Percentiles rank a stretch among this genome's conserved stretches.
Conservation (phyloP, 2,329 filamentous ascomycete species). For the Aspergillus sp. region DNA sequence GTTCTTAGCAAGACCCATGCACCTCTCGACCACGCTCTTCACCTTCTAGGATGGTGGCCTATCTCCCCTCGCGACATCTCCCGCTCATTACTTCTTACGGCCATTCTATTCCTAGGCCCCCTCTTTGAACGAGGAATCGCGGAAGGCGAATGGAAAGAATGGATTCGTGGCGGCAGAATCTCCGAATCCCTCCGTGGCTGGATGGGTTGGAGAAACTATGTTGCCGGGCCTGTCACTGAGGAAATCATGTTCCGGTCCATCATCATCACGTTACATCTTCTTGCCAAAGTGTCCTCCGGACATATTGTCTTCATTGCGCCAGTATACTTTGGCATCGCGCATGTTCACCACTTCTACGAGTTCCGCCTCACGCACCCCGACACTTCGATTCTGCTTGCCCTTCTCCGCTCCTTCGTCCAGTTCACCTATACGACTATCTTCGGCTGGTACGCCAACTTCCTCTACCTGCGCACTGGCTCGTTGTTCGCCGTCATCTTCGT, state of each 20-base stretch:
- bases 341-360: slow-evolving; percentile 94
- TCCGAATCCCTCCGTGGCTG: slow-evolving; percentile 61
- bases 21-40: slow-evolving; percentile 51
- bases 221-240: slow-evolving; percentile 84
- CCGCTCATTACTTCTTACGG: slow-evolving; percentile 62
- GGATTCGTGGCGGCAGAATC: slow-evolving; percentile 52
- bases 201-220: slow-evolving; percentile 78
- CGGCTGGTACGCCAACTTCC: slow-evolving; percentile 84
- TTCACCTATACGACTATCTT: slow-evolving; percentile 88
- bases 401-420: slow-evolving; percentile 72
- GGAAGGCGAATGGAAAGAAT: slow-evolving; percentile 62
- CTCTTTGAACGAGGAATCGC: slow-evolving; percentile 73
- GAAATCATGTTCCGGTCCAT: slow-evolving; percentile 89
- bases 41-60: slow-evolving; percentile 76
- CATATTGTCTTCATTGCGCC: slow-evolving; percentile 73
- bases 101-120: slow-evolving; percentile 73
- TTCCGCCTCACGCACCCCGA: slow-evolving; percentile 74
- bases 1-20: slow-evolving; percentile 50
- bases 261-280: slow-evolving; percentile 72
- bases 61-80: slow-evolving; percentile 57
- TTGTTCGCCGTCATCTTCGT: slow-evolving; percentile 67
- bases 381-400: slow-evolving; percentile 55
- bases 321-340: slow-evolving; percentile 84
- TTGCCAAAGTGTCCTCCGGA: slow-evolving; percentile 53
- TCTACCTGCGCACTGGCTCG: slow-evolving; percentile 79